phyloP scores from a whole-genome alignment of 306 rosid species.

The Castanea sativa region DNA sequence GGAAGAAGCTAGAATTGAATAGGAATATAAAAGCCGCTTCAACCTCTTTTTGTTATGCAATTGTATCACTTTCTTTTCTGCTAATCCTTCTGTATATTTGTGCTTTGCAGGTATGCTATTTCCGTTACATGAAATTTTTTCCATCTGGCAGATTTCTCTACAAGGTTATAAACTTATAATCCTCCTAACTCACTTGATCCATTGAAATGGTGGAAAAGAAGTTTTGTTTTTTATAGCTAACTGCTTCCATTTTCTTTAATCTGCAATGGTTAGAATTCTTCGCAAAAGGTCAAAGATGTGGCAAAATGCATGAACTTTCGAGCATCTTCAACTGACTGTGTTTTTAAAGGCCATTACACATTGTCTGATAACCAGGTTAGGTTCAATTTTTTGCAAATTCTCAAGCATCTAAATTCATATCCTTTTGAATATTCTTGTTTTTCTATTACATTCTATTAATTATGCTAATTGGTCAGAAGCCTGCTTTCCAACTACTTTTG shows the following conservation, averaged over 20 bases:
- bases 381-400: constrained; percentile 16
- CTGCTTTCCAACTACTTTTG: not conserved
- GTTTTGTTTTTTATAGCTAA: constrained; percentile 17
- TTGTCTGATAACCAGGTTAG: constrained; percentile 80
- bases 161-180: constrained; percentile 57
- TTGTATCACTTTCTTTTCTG: not conserved
- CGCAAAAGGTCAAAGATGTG: constrained; percentile 79
- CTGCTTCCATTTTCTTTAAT: constrained; percentile 17
- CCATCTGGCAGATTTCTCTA: constrained; percentile 90
- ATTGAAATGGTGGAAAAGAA: not conserved
- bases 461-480: not conserved
- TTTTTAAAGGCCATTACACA: constrained; percentile 84
- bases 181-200: constrained; percentile 9
- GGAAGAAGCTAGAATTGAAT: not conserved
- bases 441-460: constrained; percentile 1
- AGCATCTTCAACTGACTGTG: constrained; percentile 56
- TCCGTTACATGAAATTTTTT: constrained; percentile 79
- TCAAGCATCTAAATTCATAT: constrained; percentile 1
- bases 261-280: constrained; percentile 66
- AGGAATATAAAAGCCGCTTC: not conserved
- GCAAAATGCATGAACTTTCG: constrained; percentile 88
- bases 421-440: not conserved
- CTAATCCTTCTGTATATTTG: not conserved
- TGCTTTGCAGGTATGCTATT: constrained; percentile 84
- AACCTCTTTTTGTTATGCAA: not conserved